A percentile compares a stretch with the other conserved stretches of the same genome.
Conservation (phyloP, 164 flowering plant genomes). For the Aristolochia californica region DNA sequence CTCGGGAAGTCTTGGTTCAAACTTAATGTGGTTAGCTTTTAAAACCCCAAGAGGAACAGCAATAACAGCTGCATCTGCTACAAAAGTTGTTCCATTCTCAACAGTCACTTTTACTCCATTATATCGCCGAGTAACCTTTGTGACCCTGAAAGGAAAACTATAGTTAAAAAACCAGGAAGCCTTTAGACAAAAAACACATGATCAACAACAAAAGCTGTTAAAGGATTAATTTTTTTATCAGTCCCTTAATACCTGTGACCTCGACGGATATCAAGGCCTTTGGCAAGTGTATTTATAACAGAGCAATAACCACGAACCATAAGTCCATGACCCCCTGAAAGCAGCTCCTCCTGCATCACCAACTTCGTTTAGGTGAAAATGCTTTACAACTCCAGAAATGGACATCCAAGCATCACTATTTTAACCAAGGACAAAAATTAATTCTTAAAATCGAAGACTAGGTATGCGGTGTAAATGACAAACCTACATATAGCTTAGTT, state of each 20-base stretch:
- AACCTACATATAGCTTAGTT: too few relatives aligned
- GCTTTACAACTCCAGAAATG: too few relatives aligned
- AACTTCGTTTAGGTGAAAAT: background rate
- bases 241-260: constrained; percentile 46
- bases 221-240: too few relatives aligned
- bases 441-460: too few relatives aligned
- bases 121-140: constrained; percentile 36
- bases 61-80: constrained; percentile 79
- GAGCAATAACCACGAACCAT: constrained; percentile 95
- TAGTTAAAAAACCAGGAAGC: background rate
- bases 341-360: constrained; percentile 63
- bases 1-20: constrained; percentile 84
- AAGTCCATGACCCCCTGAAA: constrained; percentile 97
- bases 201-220: too few relatives aligned
- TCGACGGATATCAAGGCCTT: constrained; percentile 84
- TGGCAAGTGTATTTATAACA: constrained; percentile 78
- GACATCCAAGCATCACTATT: too few relatives aligned
- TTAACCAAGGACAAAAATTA: too few relatives aligned
- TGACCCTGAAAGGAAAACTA: constrained; percentile 37
- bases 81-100: constrained; percentile 62
- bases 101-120: constrained; percentile 71
- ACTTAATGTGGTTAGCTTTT: constrained; percentile 45
- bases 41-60: constrained; percentile 85
- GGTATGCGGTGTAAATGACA: too few relatives aligned
- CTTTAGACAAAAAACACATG: too few relatives aligned